Conservation (phyloP, 1,284 basidiomycete species). For the Dichomitus squalens region DNA sequence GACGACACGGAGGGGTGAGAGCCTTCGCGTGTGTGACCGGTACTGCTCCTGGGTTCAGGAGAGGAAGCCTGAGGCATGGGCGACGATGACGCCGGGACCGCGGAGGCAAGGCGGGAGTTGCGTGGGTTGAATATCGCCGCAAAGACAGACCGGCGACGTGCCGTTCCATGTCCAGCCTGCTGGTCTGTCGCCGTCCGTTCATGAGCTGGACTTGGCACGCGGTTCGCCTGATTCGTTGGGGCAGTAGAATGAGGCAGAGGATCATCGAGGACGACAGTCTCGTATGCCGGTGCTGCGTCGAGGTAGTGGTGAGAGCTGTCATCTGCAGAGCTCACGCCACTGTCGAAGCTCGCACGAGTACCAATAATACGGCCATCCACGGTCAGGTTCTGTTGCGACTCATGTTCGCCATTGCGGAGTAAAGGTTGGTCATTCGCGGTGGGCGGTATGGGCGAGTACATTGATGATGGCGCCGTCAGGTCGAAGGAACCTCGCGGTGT, state of each 20-base stretch:
- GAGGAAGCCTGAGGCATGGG: slow-evolving; percentile 13
- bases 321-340: slow-evolving; percentile 24
- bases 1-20: slow-evolving; percentile 25
- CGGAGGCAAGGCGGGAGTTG: slow-evolving; percentile 10
- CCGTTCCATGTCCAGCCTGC: slow-evolving; percentile 5
- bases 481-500: slow-evolving; percentile 25
- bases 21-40: slow-evolving; percentile 23
- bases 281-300: slow-evolving; percentile 69
- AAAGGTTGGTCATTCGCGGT: slow-evolving; percentile 28
- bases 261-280: slow-evolving; percentile 45
- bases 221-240: background rate
- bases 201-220: slow-evolving; percentile 2
- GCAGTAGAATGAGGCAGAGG: background rate
- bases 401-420: slow-evolving; percentile 23
- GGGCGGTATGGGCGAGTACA: slow-evolving; percentile 28
- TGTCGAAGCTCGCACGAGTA: slow-evolving; percentile 30
- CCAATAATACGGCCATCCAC: background rate
- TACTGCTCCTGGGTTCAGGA: slow-evolving; percentile 14
- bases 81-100: slow-evolving; percentile 1
- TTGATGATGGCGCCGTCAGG: slow-evolving; percentile 13
- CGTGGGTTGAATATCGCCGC: slow-evolving; percentile 31
- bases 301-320: slow-evolving; percentile 35
- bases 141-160: slow-evolving; percentile 25
- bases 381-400: slow-evolving; percentile 10
- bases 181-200: slow-evolving; percentile 8